Conservation (phyloP, 176 grass and related monocot genomes). For the Triticum aestivum region IWGSC_CS_RefSeq_v2.1 NC_057813.1:681224937-681225436, state of each 20-base stretch:
- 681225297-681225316: neutral
- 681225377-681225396: conserved; percentile 26
- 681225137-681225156: neutral
- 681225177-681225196: neutral
- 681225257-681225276: neutral
- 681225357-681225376: conserved; percentile 40
- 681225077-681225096: too few relatives aligned
- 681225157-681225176: conserved; percentile 11
- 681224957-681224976: too few relatives aligned
- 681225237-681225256: conserved; percentile 27
- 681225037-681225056: too few relatives aligned
- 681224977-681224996: too few relatives aligned
- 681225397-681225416: conserved; percentile 39
- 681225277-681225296: too few relatives aligned
- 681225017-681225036: too few relatives aligned
- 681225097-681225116: neutral
- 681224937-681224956: too few relatives aligned
- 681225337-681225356: conserved; percentile 38
- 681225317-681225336: conserved; percentile 28
- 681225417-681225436: conserved; percentile 52
- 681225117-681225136: neutral
- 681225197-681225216: neutral
- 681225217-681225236: neutral
- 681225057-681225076: too few relatives aligned
- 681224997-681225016: too few relatives aligned